These are phyloP conservation scores for Melastoma malabathricum DNA, from an alignment of 345 rosid genomes.

Conservation along the genomic window DNA sequence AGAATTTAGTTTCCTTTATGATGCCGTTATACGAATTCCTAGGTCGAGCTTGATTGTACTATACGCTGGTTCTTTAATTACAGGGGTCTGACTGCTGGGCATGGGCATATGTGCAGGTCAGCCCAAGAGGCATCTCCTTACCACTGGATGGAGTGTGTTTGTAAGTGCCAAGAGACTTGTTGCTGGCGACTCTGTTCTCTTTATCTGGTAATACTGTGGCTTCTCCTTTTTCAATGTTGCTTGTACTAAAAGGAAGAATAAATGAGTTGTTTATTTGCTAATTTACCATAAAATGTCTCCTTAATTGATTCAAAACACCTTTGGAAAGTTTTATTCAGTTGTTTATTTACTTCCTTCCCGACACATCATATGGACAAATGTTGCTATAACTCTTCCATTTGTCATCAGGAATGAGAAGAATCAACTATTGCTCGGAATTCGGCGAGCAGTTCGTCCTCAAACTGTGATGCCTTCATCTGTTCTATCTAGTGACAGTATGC, in stretches of 20 bases:
- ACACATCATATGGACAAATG: too few species aligned
- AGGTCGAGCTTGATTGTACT: too few species aligned
- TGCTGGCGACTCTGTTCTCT: conserved; percentile 43
- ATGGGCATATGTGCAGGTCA: conserved; percentile 23
- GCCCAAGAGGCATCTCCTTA: conserved; percentile 45
- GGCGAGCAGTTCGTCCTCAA: conserved; percentile 32
- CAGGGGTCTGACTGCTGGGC: too few species aligned
- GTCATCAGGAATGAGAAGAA: conserved; percentile 33
- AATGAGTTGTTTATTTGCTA: too few species aligned
- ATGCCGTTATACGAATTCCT: too few species aligned
- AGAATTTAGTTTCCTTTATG: too few species aligned
- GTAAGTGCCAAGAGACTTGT: conserved; percentile 46
- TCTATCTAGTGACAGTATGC: conserved; percentile 43
- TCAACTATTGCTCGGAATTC: conserved; percentile 32
- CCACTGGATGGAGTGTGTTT: conserved; percentile 46
- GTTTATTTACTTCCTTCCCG: too few species aligned
- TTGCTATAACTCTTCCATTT: not conserved
- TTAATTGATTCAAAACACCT: too few species aligned
- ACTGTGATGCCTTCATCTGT: conserved; percentile 37
- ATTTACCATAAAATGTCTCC: too few species aligned
- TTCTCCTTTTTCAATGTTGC: not conserved
- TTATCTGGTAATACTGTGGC: conserved; percentile 21
- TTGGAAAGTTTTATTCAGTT: too few species aligned
- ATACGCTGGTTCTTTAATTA: too few species aligned
- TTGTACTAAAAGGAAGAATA: too few species aligned